phyloP scores from a whole-genome alignment of 2,329 filamentous ascomycete species.

The Clonostachys rhizophaga region DNA sequence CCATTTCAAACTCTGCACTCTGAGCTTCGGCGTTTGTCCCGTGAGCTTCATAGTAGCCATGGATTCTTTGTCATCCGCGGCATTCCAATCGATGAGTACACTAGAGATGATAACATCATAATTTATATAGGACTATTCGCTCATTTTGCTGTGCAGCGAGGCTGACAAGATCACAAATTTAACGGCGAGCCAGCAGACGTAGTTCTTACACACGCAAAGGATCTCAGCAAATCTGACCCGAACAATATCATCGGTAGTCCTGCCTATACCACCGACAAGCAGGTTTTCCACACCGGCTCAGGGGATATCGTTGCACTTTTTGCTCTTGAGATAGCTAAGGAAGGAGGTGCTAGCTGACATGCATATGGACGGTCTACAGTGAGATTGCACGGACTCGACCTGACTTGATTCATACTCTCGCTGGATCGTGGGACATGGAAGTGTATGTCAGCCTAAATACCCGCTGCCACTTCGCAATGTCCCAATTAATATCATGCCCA shows the following conservation, averaged over 20 bases:
- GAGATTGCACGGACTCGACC: constrained; percentile 53
- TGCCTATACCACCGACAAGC: constrained; percentile 56
- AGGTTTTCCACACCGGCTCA: constrained; percentile 57
- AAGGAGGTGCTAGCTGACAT: constrained; percentile 53
- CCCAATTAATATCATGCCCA: constrained; percentile 11
- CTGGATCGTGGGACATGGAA: constrained; percentile 40
- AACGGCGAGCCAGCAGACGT: constrained; percentile 43
- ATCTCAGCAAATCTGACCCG: constrained; percentile 32
- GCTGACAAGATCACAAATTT: constrained; percentile 42
- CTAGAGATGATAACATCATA: constrained; percentile 51
- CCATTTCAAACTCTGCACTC: constrained; percentile 46
- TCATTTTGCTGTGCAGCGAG: constrained; percentile 50
- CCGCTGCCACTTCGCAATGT: too few relatives aligned
- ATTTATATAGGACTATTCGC: constrained; percentile 56
- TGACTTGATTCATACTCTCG: constrained; percentile 53
- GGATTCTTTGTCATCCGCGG: constrained; percentile 60
- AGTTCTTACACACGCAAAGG: constrained; percentile 57
- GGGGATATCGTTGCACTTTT: constrained; percentile 57
- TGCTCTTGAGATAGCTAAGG: constrained; percentile 42
- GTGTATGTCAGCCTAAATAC: constrained; percentile 23
- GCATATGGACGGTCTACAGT: constrained; percentile 58
- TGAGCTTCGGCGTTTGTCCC: constrained; percentile 43
- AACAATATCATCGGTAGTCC: constrained; percentile 45
- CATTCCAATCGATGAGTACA: constrained; percentile 44
- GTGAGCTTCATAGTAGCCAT: constrained; percentile 50